phyloP scores from a whole-genome alignment of 805 yeast species.

The Lachancea sp. region DNA sequence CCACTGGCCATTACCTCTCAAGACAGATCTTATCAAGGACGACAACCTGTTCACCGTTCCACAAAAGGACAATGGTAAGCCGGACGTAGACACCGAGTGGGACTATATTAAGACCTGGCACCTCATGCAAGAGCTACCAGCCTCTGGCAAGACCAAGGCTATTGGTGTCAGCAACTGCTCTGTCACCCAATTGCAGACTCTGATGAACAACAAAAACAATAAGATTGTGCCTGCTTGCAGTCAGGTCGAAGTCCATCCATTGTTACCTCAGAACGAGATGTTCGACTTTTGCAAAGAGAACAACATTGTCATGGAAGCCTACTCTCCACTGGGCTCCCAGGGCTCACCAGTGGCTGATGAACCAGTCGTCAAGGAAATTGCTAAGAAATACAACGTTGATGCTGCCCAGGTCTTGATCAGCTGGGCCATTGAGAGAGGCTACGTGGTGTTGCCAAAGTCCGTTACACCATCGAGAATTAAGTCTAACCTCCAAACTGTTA shows the following conservation, averaged over 20 bases:
- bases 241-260: slow-evolving; percentile 76
- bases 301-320: slow-evolving; percentile 60
- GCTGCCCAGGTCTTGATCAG: slow-evolving; percentile 50
- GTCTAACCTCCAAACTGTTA: slow-evolving; percentile 31
- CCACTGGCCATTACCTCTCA: slow-evolving; percentile 74
- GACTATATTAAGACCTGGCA: slow-evolving; percentile 54
- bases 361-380: slow-evolving; percentile 38
- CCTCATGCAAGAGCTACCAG: slow-evolving; percentile 52
- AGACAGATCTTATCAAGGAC: slow-evolving; percentile 36
- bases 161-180: slow-evolving; percentile 77
- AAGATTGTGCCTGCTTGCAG: slow-evolving; percentile 58
- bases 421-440: slow-evolving; percentile 54
- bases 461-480: slow-evolving; percentile 40
- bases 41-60: slow-evolving; percentile 34
- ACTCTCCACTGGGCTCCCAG: slow-evolving; percentile 67
- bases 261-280: slow-evolving; percentile 57
- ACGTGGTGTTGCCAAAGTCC: slow-evolving; percentile 49
- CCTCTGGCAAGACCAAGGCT: slow-evolving; percentile 48
- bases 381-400: slow-evolving; percentile 35
- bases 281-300: slow-evolving; percentile 45
- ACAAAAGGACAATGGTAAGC: slow-evolving; percentile 32
- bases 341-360: slow-evolving; percentile 48
- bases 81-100: slow-evolving; percentile 37
- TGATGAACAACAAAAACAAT: slow-evolving; percentile 45
- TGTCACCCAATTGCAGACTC: slow-evolving; percentile 42